Evolutionary conservation across 129 eudicot genomes (phyloP), one percentile per base, ranked within the genome.

Genomic region (Lonicera japonica): DNA sequence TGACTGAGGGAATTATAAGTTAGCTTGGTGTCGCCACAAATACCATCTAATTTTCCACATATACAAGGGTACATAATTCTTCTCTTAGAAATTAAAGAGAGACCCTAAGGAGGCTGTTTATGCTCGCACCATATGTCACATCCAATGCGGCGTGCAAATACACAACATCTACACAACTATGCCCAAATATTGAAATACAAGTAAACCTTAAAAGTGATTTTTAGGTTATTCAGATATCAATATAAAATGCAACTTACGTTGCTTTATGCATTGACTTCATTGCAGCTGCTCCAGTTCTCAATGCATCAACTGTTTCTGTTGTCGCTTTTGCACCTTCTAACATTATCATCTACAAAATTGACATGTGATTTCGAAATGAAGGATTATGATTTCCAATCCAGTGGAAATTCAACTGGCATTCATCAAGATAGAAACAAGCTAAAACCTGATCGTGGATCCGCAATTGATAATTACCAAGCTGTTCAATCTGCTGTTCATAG

Each of bases 281-380:
- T 70, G 86, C 80, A 60, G 76, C 67, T 64, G 86, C 86, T 66
- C 86, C 86, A 54, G 80, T 68, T 77, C 82, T 81, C 60, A 81
- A 73, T 15, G 86, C 86, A 66, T 81, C 86, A 39, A 81, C 86
- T 2, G 86, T 73, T 75, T 77, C 86, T 41, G 86, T 81, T 43
- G 83, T 81, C 40, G 86, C 86, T 77, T 77, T 81, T 73, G 86
- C 83, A 66, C 86, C 83, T 81, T 81, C 86, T 65, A 81, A 77
- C 82, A 77, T 69, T 69, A 77, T 77, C 83, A 77, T 81, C 86
- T 65, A 34, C 36, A 52, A 52, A 6, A 14, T 51, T 6, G 51
- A 65, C 2, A 52, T 2, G 19, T n/a, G 6, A 9, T 12, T 11
- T 16, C 3, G n/a, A 47, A 6, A 21, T 3, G 7, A 50, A 21